Base-by-base conservation (phyloP, 1,284 basidiomycete species). In the Termitomyces sp. region DNA sequence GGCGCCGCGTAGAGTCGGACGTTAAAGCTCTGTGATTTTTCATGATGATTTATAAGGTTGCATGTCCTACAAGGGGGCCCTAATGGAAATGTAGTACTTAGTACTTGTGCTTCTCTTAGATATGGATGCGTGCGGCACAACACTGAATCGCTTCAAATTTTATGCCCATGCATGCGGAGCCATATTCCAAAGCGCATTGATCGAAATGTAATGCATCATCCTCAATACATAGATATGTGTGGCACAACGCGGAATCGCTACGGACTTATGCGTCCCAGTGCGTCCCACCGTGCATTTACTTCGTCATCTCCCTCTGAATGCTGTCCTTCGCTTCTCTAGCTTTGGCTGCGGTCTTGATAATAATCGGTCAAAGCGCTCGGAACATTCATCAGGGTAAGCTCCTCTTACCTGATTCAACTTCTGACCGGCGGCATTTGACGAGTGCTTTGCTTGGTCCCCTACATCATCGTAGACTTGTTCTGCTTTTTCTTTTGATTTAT, bases 301-400 rank as follows among this genome's bases (percentile, higher is more conserved):
- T 77, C 49, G 65, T 67, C 3, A 76, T 61, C 50, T 79, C 70
- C 58, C 77, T 76, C 62, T 78, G 70, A 49, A 79, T 62, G 50
- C 80, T 72, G 13, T 77, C 71, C 55, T 75, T 76, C 0, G 72
- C 70, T 64, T 79, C 67, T 42, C 68, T 69, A 24, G 73, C 74
- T 21, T 71, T 72, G 31, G 74, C 67, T 15, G 71, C 70, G 13
- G 77, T 73, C 80, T 83, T 38, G 42, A 31, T 38, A 47, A 13
- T 13, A 4, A 13, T 41, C n/a, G 19, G 6, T 28, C 7, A 39
- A 24, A 1, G 24, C 26, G 12, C 28, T 40, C 0, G 10, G 1
- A 3, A 21, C 9, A 8, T 21, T 2, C 4, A 10, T 30, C 33
- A 9, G 2, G 10, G 7, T 2, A 15, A 1, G 26, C 8, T 12